These are phyloP conservation scores for Orobanche coerulescens DNA, from an alignment of 257 asterid species.

Conservation along the genomic window DNA sequence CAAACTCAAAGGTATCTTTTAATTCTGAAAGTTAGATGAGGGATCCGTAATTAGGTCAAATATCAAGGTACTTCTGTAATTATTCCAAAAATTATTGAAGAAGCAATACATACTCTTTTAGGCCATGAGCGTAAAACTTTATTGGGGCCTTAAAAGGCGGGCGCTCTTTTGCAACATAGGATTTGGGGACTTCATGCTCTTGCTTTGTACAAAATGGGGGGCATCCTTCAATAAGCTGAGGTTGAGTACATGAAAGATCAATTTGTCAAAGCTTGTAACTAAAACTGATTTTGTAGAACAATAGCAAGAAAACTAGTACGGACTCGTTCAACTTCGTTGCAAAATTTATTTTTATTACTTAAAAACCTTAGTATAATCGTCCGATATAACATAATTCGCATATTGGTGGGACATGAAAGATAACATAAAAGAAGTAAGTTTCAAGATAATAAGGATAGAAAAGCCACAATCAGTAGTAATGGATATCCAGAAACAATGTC, in stretches of 20 bases:
- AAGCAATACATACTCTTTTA: constrained; percentile 49
- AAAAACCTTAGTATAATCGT: background rate
- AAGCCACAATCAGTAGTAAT: background rate
- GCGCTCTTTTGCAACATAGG: constrained; percentile 53
- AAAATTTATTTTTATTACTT: no score
- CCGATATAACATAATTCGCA: background rate
- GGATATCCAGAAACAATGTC: no score
- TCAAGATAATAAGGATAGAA: background rate
- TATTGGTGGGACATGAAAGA: background rate
- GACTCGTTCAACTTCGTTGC: background rate
- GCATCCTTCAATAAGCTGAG: constrained; percentile 84
- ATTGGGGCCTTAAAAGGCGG: constrained; percentile 75
- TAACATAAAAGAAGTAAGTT: background rate
- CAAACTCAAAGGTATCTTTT: no score
- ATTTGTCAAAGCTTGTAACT: background rate
- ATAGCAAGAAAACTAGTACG: background rate
- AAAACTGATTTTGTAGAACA: background rate
- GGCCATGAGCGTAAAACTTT: constrained; percentile 72
- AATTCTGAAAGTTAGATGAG: no score
- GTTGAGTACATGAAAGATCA: constrained; percentile 23
- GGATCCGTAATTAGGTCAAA: no score
- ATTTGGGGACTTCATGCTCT: constrained; percentile 57
- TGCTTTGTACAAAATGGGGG: constrained; percentile 54
- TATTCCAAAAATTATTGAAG: background rate
- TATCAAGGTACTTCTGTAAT: no score